Evolutionary conservation across 208 protist genomes (phyloP), one percentile per base, ranked within the genome.

Genomic region (Endotrypanum monterogeii): DNA sequence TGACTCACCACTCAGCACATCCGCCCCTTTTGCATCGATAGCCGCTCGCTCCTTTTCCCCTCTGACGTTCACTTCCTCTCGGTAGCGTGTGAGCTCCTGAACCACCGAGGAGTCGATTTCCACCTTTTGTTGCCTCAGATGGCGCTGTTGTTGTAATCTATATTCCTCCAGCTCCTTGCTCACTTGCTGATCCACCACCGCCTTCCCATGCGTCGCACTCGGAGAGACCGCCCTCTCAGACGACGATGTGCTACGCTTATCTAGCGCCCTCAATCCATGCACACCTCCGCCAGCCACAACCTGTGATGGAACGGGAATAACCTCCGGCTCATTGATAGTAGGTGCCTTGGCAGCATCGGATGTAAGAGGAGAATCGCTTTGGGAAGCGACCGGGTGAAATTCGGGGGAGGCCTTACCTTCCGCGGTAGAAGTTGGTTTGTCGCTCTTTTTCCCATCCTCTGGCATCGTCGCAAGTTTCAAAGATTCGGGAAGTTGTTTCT

Each of bases 241-340:
- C 14, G 70, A 61, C 3, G 65, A 56, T 35, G 79, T 61, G 18
- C 66, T 61, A 35, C 79, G 70, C 54, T 84, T 84, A 11, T 78
- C 79, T 32, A 84, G 60, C 28, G 79, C 79, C 63, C 76, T 62
- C 56, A 84, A 60, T 18, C 79, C 79, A 37, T 79, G 80, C 9
- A 84, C 71, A 25, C 79, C 79, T n/a, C 79, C 79, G 23, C 79
- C 79, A 30, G 79, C 79, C 25, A 79, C 74, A 9, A 84, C 76
- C 35, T 75, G 69, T 52, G 52, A 54, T 7, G 76, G 76, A n/a
- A 80, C 52, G 9, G 69, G 67, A 35, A 80, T 67, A 9, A 55
- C 44, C 3, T 74, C 68, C 8, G 67, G 72, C 56, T 74, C 66
- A 37, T 79, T 68, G 46, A 73, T 50, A 16, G 71, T 61, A 12